Conservation (phyloP, 495 filamentous ascomycete genomes). For the Saxophila tyrrhenica region DNA sequence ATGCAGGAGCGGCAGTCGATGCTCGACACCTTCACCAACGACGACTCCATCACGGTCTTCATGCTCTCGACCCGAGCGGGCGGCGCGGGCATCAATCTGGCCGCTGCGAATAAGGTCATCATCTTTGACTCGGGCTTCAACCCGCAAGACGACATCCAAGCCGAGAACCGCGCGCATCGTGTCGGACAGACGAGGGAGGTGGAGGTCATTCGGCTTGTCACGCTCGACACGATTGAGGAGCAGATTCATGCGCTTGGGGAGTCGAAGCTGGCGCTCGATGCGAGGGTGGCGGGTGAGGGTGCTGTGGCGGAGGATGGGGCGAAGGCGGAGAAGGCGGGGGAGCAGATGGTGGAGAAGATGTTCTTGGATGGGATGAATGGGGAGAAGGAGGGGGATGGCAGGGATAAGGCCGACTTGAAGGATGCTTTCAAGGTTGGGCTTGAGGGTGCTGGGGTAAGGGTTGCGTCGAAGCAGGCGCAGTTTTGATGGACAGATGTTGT, state of each 20-base stretch:
- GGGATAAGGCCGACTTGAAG: conserved; percentile 9
- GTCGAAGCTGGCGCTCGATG: conserved; percentile 85
- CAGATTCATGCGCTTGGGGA: conserved; percentile 80
- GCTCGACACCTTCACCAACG: conserved; percentile 73
- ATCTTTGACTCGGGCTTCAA: conserved; percentile 96
- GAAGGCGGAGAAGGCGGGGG: conserved; percentile 45
- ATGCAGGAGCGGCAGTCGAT: conserved; percentile 73
- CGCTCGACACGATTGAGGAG: conserved; percentile 77
- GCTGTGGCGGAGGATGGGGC: conserved; percentile 26
- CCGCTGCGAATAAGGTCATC: conserved; percentile 90
- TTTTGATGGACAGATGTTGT: conserved; percentile 5
- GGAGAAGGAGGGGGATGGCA: conserved; percentile 11
- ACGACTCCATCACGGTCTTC: conserved; percentile 75
- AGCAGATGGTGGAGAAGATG: conserved; percentile 57
- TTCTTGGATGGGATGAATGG: conserved; percentile 27
- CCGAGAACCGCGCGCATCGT: conserved; percentile 90
- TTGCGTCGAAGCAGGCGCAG: conserved; percentile 17
- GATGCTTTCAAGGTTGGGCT: conserved; percentile 27
- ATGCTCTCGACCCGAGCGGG: conserved; percentile 87
- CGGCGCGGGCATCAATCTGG: conserved; percentile 89
- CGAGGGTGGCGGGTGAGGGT: conserved; percentile 57
- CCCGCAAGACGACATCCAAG: conserved; percentile 91
- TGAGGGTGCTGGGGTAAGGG: conserved; percentile 24
- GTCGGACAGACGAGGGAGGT: conserved; percentile 85
- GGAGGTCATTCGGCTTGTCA: conserved; percentile 74